Evolutionary conservation across 2,329 filamentous ascomycete species (phyloP), one percentile per base, ranked within the genome.

Genomic region (Mycosphaerella sp.): DNA sequence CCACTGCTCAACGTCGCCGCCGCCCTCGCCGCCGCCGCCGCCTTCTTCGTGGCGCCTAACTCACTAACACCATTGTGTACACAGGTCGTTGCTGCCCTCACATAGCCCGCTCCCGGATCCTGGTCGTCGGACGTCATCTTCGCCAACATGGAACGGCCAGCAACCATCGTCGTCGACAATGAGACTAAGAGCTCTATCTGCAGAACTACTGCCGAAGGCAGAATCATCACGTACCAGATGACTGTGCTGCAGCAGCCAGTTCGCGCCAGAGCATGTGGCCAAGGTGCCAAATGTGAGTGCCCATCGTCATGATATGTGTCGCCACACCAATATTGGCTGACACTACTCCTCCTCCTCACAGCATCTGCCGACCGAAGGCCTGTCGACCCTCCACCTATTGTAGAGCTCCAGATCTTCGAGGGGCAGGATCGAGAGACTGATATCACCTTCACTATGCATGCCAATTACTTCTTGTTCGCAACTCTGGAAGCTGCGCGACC

Each of bases 391-490:
- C 93, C 93, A 2, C 93, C 93, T 0, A 93, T 98, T 49, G 89
- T 97, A 35, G 88, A 95, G 71, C 76, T 98, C 55, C 85, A 85
- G 59, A 86, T 97, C 58, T 89, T 83, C 62, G 87, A 95, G 66
- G 87, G 85, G 47, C 67, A 71, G 14, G 57, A 70, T 8, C 68
- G 73, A 21, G 68, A 71, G 13, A 75, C 60, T 34, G 79, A 82
- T 21, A 75, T 82, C 64, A 97, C 93, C 1, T 95, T 95, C 64
- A 80, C 82, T 53, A 95, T 96, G 75, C 91, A 95, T 66, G 90
- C 90, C 66, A 95, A 95, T 71, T 97, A 97, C 79, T 97, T 98
- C 73, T 83, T 97, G 36, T 97, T 89, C 64, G 88, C 90, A 45
- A 96, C 89, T 5, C 78, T 98, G 53, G 89, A 96, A 66, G 84